Conservation (phyloP, 768 basidiomycete genomes). For the Inosperma sp. region DNA sequence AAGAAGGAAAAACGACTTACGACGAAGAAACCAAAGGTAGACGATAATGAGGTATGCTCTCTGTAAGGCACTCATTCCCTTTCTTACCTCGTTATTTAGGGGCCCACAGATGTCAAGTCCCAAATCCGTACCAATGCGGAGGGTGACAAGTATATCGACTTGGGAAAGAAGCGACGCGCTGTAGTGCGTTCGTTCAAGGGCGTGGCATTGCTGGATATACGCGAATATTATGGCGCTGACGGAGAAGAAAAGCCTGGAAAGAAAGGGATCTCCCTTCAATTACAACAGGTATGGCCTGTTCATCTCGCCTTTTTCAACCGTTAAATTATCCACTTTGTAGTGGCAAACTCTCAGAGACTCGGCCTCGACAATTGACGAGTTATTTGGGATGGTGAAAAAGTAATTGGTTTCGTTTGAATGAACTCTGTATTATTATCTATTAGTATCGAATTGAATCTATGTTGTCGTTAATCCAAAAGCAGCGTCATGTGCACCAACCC, state of each 20-base stretch:
- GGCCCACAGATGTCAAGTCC: too few relatives aligned
- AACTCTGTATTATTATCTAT: background rate
- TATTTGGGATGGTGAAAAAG: constrained; percentile 40
- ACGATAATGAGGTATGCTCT: background rate
- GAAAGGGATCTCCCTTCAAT: constrained; percentile 66
- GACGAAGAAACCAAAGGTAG: constrained; percentile 36
- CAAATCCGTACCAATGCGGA: constrained; percentile 30
- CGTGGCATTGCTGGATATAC: constrained; percentile 58
- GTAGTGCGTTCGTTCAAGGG: constrained; percentile 53
- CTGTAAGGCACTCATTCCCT: background rate
- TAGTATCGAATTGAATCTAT: constrained; percentile 5
- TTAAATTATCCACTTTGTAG: constrained; percentile 27
- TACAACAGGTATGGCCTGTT: constrained; percentile 52
- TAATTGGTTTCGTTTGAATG: constrained; percentile 13
- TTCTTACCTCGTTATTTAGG: background rate
- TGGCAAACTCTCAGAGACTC: constrained; percentile 54
- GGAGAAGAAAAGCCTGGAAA: constrained; percentile 71
- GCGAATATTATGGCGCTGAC: constrained; percentile 59
- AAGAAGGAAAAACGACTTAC: constrained; percentile 13
- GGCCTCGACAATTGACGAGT: constrained; percentile 44
- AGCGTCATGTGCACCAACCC: constrained; percentile 64
- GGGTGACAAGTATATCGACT: constrained; percentile 56
- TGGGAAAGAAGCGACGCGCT: constrained; percentile 70
- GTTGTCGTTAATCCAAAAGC: constrained; percentile 53
- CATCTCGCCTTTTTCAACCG: background rate